A percentile compares a stretch with the other conserved stretches of the same genome.
Evolutionary conservation across 1,284 basidiomycete genomes (phyloP).

Genomic region (Exobasidium cylindrosporum): DNA sequence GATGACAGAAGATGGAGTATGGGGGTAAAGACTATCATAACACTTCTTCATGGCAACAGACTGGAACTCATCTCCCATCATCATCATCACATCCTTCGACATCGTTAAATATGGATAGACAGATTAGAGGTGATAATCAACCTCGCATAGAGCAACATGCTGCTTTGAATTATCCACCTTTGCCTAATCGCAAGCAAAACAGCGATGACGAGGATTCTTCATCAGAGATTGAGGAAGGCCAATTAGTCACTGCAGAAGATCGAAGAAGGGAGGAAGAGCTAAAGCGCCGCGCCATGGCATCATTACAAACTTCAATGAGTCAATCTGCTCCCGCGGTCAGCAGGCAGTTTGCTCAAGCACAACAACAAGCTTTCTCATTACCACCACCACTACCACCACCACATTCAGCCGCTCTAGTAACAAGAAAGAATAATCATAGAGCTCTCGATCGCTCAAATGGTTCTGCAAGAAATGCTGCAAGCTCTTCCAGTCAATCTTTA

Average conservation of each 20-base stretch:
- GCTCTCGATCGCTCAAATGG: not conserved
- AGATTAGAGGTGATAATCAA: too few relatives aligned
- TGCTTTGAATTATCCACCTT: not conserved
- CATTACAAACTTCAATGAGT: not conserved
- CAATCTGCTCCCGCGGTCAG: not conserved
- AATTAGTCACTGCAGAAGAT: not conserved
- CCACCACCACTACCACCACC: not conserved
- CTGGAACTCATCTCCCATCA: too few relatives aligned
- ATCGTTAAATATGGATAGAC: too few relatives aligned
- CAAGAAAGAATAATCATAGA: not conserved
- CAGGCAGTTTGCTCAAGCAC: not conserved
- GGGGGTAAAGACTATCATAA: too few relatives aligned
- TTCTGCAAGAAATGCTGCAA: not conserved
- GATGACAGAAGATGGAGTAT: too few relatives aligned
- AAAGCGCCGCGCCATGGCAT: not conserved
- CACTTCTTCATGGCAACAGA: too few relatives aligned
- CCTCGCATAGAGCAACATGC: not conserved
- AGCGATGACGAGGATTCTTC: not conserved
- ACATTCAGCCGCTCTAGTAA: too few relatives aligned
- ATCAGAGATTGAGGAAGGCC: not conserved
- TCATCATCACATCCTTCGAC: too few relatives aligned
- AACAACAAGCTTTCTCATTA: not conserved
- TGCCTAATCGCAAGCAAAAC: not conserved
- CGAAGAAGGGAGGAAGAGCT: not conserved
- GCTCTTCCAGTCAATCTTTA: not conserved